A percentile compares a stretch with the other conserved stretches of the same genome.
phyloP scores from a whole-genome alignment of 2,329 filamentous ascomycete genomes.

The Pseudocercospora ulei region DNA sequence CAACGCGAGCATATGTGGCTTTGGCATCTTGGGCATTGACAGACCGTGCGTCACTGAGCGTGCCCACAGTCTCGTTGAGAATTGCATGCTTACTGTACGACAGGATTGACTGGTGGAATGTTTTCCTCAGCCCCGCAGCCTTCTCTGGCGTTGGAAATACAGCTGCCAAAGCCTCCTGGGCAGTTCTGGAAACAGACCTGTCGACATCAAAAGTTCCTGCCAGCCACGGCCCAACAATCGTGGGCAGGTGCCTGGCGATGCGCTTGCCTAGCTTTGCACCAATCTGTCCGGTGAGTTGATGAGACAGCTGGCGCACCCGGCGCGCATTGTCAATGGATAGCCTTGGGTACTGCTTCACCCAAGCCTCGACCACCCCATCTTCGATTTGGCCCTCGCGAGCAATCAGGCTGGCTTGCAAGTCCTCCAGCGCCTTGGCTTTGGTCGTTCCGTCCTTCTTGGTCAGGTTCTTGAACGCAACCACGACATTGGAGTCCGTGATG shows the following conservation, averaged over 20 bases:
- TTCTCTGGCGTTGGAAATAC: slow-evolving; percentile 78
- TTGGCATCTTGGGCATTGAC: slow-evolving; percentile 76
- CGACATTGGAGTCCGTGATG: slow-evolving; percentile 69
- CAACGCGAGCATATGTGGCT: slow-evolving; percentile 73
- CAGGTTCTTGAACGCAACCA: slow-evolving; percentile 86
- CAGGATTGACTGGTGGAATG: slow-evolving; percentile 70
- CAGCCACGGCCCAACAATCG: slow-evolving; percentile 79
- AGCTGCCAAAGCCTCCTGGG: slow-evolving; percentile 61
- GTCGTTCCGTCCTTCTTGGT: slow-evolving; percentile 89
- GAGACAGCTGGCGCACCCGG: slow-evolving; percentile 76
- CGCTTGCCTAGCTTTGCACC: slow-evolving; percentile 59
- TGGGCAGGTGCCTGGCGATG: slow-evolving; percentile 68
- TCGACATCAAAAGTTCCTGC: slow-evolving; percentile 83
- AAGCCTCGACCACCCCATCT: slow-evolving; percentile 74
- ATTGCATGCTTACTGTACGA: slow-evolving; percentile 73
- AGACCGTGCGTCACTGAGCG: slow-evolving; percentile 79
- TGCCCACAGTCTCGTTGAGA: slow-evolving; percentile 64
- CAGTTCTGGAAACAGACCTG: slow-evolving; percentile 62
- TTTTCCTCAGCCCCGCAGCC: slow-evolving; percentile 62
- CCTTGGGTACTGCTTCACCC: slow-evolving; percentile 84
- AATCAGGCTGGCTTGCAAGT: slow-evolving; percentile 59
- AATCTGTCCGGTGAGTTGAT: slow-evolving; percentile 59
- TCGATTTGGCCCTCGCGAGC: slow-evolving; percentile 54
- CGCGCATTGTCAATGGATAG: slow-evolving; percentile 82
- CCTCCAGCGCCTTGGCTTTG: slow-evolving; percentile 81